These are phyloP conservation scores for Lophium mytilinum DNA, from an alignment of 495 filamentous ascomycete species.

Conservation along the genomic window DNA sequence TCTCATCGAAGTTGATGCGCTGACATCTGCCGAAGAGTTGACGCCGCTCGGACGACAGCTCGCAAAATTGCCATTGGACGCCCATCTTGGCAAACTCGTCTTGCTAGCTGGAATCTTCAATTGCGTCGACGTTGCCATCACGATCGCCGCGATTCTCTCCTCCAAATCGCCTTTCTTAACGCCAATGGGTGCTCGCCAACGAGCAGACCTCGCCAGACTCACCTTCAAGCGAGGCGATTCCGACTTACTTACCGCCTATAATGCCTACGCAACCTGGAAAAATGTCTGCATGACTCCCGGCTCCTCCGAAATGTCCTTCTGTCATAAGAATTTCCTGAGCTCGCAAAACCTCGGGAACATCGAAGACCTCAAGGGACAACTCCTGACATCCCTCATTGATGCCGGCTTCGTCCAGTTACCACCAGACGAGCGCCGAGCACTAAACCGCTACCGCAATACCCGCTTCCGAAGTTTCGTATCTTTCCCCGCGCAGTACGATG, in stretches of 20 bases:
- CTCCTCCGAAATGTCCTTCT: slow-evolving; percentile 72
- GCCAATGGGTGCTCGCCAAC: slow-evolving; percentile 69
- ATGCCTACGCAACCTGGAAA: slow-evolving; percentile 85
- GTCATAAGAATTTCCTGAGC: slow-evolving; percentile 83
- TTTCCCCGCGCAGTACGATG: slow-evolving; percentile 62
- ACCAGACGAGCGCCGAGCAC: slow-evolving; percentile 52
- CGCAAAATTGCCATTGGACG: slow-evolving; percentile 81
- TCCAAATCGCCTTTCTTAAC: slow-evolving; percentile 90
- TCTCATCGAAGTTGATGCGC: slow-evolving; percentile 83
- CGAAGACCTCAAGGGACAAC: slow-evolving; percentile 88
- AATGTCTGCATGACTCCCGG: slow-evolving; percentile 58
- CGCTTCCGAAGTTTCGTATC: slow-evolving; percentile 69
- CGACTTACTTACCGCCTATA: slow-evolving; percentile 85
- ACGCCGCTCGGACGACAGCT: slow-evolving; percentile 81
- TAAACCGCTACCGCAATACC: slow-evolving; percentile 53
- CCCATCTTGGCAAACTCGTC: slow-evolving; percentile 88
- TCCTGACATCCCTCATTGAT: slow-evolving; percentile 72
- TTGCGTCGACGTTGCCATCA: slow-evolving; percentile 82
- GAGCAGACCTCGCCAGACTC: slow-evolving; percentile 67
- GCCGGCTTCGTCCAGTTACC: slow-evolving; percentile 71
- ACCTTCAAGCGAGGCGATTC: slow-evolving; percentile 82
- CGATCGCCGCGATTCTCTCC: slow-evolving; percentile 83
- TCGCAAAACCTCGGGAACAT: slow-evolving; percentile 77
- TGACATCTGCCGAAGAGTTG: slow-evolving; percentile 71
- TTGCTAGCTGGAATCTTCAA: slow-evolving; percentile 76